Base-by-base conservation (phyloP, 2,329 filamentous ascomycete species). In the Purpureocillium takamizusanense region DNA sequence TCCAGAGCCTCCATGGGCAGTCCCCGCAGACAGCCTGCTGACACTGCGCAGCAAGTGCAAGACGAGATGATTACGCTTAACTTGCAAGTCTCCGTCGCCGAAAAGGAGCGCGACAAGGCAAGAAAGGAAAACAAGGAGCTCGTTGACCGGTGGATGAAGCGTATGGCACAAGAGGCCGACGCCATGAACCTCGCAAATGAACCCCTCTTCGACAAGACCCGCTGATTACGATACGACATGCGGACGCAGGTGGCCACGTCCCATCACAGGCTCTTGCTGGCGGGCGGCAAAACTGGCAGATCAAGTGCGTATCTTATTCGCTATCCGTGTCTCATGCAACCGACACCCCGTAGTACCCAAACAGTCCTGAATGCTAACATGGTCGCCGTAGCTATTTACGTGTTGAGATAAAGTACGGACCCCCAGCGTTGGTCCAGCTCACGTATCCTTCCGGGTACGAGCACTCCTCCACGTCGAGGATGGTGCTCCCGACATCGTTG, bases 41-140 rank as follows among this genome's bases (percentile, higher is more conserved):
- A 57, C 41, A 31, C 7, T 34, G 6, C 12, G 11, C 51, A 83
- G 74, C 76, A 90, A 52, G 81, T 95, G 38, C 90, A 97, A 63
- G 89, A 95, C 61, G 92, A 98, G 60, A 81, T 95, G 61, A 81
- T 94, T 36, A 82, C 86, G 1, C 65, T 95, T 34, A 89, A 89
- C 49, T 69, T 97, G 47, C 85, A 97, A 60, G 70, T 95, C 32
- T 88, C 92, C 49, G 77, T 95, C 68, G 81, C 83, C 3, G 88
- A 94, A 57, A 76, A 89, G 56, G 78, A 79, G 53, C 71, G 75
- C 21, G 78, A 82, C 55, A 81, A 78, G 59, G 66, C 94, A 45
- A 76, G 80, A 55, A 73, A 71, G 42, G 92, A 97, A 58, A 97
- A 97, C 55, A 81, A 86, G 54, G 85, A 95, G 48, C 70, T 98